Base-by-base conservation (phyloP, 1,139 yeast species). In the Magnusiomyces paraingens region DNA sequence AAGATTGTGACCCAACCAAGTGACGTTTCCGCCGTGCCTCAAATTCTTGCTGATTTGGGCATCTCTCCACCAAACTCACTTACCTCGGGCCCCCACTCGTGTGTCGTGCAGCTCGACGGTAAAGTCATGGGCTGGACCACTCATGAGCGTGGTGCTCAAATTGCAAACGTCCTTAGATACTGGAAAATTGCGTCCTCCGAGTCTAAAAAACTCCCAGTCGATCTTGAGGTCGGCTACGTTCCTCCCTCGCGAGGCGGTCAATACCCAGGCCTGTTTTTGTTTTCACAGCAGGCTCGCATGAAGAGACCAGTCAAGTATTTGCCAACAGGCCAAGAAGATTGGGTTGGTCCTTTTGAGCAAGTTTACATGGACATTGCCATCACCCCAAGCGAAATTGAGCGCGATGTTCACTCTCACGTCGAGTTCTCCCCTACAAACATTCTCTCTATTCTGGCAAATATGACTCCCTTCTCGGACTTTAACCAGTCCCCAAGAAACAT, bases 401-500 rank as follows among this genome's bases (percentile, higher is more conserved):
- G 77, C 59, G 81, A 87, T 62, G 75, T 84, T 52, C 99, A 94
- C 70, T 78, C 90, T 14, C 99, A 93, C 69, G 98, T 91, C 59
- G 99, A 93, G 72, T 89, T 80, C 69, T 79, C 95, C 1, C 99
- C 99, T 62, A 93, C 99, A 1, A 90, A 93, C 70, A 89, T 93
- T 57, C 77, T 93, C 63, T 89, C 97, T 18, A 93, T 93, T 63
- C 77, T 93, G 71, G 98, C 98, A 59, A 93, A 93, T 72, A 78
- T 93, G 75, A 93, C 99, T 0, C 99, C 99, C 61, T 93, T 89
- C 70, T 91, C 98, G 1, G 99, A 93, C 72, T 94, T 93, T 76
- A 93, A 93, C 72, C 99, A 93, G 76, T 90, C 98, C 39, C 99
- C 99, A 66, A 86, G 99, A 83, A 93, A 93, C 71, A 93, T 94